A percentile compares a stretch with the other conserved stretches of the same genome.
Evolutionary conservation across 352 stramenopile genomes (phyloP).

Genomic region (Thalassiosira mediterranea): DNA sequence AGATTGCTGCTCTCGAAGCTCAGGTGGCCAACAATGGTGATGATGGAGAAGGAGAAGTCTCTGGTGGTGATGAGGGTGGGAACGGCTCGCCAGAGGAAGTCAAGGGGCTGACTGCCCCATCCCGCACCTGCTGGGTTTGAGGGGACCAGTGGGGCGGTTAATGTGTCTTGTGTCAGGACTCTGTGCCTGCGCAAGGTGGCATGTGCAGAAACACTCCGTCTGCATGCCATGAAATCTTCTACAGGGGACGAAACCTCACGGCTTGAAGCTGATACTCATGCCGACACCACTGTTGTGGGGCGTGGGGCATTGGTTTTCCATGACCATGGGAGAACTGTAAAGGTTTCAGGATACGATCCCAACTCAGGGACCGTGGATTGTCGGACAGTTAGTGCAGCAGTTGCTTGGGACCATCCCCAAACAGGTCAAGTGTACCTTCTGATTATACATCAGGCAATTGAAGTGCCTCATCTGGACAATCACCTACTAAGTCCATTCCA

Average conservation of each 20-base stretch:
- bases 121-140: no score
- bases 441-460: slow-evolving; percentile 21
- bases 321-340: slow-evolving; percentile 19
- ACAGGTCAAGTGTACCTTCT: slow-evolving; percentile 17
- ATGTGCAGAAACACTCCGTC: neutral
- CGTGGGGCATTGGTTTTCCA: slow-evolving; percentile 16
- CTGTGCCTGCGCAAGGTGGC: neutral
- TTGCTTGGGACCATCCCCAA: slow-evolving; percentile 17
- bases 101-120: no score
- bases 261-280: slow-evolving; percentile 53
- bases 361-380: neutral
- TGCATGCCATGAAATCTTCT: neutral
- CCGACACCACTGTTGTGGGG: slow-evolving; percentile 43
- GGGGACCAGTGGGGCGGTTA: no score
- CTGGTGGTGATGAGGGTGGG: no score
- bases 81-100: no score
- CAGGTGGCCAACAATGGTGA: no score
- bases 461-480: slow-evolving; percentile 1
- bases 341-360: slow-evolving; percentile 12
- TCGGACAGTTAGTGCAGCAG: slow-evolving; percentile 6
- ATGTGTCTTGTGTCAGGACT: neutral
- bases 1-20: no score
- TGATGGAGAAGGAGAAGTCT: no score
- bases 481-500: slow-evolving; percentile 17
- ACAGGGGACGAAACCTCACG: neutral